Evolutionary conservation across 1,139 yeast species (phyloP).

Genomic region (Oligophagozyma castellii): DNA sequence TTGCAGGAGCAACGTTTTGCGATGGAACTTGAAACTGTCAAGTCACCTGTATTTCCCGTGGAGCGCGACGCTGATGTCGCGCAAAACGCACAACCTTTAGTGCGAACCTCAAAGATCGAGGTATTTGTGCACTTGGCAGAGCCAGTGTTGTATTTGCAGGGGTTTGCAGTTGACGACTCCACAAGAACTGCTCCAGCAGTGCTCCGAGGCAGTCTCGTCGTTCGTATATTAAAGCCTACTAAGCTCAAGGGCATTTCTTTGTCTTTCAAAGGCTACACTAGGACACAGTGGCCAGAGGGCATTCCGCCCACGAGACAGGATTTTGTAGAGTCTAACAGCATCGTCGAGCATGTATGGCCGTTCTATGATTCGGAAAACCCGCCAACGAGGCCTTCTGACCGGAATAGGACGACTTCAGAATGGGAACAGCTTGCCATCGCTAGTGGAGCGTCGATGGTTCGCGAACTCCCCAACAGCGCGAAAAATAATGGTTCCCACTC

Average conservation of each 20-base stretch:
- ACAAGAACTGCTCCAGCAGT: conserved; percentile 66
- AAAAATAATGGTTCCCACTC: not conserved
- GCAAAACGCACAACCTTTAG: conserved; percentile 22
- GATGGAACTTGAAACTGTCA: not conserved
- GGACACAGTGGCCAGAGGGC: conserved; percentile 98
- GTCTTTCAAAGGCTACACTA: conserved; percentile 53
- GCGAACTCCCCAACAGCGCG: conserved; percentile 1
- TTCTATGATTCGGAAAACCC: conserved; percentile 41
- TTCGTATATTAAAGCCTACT: conserved; percentile 60
- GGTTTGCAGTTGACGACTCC: conserved; percentile 37
- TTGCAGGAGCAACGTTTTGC: too few species aligned
- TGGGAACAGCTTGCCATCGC: conserved; percentile 4
- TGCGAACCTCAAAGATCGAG: conserved; percentile 25
- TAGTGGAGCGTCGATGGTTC: conserved; percentile 1
- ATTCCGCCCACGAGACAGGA: conserved; percentile 78
- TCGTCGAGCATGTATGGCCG: conserved; percentile 84
- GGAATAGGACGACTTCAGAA: conserved; percentile 1
- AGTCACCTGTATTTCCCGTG: conserved; percentile 25
- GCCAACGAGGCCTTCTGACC: too few species aligned
- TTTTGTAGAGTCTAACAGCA: conserved; percentile 47
- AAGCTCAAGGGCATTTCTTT: conserved; percentile 60
- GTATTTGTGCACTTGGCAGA: conserved; percentile 45
- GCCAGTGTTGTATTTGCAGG: conserved; percentile 66
- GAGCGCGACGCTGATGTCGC: conserved; percentile 26
- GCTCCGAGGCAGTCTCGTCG: conserved; percentile 65